Evolutionary conservation across 345 rosid genomes (phyloP), one percentile per base, ranked within the genome.

Genomic region (Trapa incisa): DNA sequence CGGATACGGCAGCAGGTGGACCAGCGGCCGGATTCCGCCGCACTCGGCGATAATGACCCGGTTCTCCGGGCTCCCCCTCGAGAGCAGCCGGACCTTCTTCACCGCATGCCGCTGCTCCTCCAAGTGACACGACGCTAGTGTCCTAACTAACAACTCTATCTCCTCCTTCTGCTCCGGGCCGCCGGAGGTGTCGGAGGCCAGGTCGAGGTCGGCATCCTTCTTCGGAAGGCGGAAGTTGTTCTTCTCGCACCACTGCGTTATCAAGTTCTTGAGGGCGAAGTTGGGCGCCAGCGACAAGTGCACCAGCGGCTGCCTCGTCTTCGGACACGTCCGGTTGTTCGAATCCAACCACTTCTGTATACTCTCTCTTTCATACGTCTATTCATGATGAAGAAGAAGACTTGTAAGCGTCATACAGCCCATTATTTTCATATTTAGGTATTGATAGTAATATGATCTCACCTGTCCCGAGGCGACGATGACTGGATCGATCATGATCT

Each of bases 391-490:
- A 22, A 22, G 29, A 22, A 22, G 29, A 22, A 22, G 29, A 22
- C 29, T 22, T 22, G 29, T 22, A 22, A 22, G 29, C 29, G 29
- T 22, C 29, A 22, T 22, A 22, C 29, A 22, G 29, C 29, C 29
- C 29, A 22, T 22, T 22, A 22, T 22, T 22, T 22, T 22, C 29
- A 22, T 22, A 22, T 22, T 22, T 22, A 22, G 29, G 29, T 22
- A 22, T 22, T 22, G 29, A 22, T 22, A 22, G 29, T 22, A 22
- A 22, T 22, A 22, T 22, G 29, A 22, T 9, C 58, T 65, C 38
- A 91, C 97, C 97, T 87, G 96, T 70, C 97, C 96, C 65, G 80
- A 78, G 3, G 93, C 85, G 39, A 91, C 75, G 15, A 87, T 87
- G 53, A 91, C 93, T 11, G 97, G 97, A 60, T 91, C 91, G 6